These are phyloP conservation scores for Calonectria pteridis DNA, from an alignment of 2,329 filamentous ascomycete species.

Conservation along the genomic window DNA sequence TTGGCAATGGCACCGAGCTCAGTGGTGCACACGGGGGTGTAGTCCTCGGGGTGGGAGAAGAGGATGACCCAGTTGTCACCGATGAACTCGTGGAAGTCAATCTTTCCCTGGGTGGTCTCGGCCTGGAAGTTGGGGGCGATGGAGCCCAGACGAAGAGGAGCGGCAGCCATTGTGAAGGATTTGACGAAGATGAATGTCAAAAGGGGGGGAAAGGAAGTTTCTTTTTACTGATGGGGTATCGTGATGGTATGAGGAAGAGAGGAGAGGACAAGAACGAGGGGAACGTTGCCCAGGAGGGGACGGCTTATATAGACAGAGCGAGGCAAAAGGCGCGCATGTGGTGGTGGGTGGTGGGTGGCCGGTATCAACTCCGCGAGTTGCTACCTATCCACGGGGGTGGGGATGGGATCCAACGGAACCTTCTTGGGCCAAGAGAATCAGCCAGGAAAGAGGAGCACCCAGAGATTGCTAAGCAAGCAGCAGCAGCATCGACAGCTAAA, in stretches of 20 bases:
- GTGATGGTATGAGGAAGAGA: neutral
- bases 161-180: conserved; percentile 46
- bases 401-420: conserved; percentile 14
- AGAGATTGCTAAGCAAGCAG: conserved; percentile 19
- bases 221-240: neutral
- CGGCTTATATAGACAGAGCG: conserved; percentile 6
- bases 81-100: conserved; percentile 87
- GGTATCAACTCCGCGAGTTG: conserved; percentile 9
- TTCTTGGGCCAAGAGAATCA: conserved; percentile 2
- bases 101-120: conserved; percentile 81
- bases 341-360: neutral
- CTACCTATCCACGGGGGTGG: neutral
- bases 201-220: neutral
- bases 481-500: neutral
- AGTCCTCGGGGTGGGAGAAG: conserved; percentile 90
- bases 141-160: conserved; percentile 71
- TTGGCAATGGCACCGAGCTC: conserved; percentile 95
- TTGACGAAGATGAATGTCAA: conserved; percentile 5
- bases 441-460: neutral
- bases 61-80: conserved; percentile 84
- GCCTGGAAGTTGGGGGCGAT: conserved; percentile 86
- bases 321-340: neutral
- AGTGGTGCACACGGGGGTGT: conserved; percentile 95
- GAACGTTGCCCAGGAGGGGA: neutral
- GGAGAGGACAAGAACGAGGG: neutral